These are phyloP conservation scores for Dalbergia oliveri DNA, from an alignment of 306 rosid species.

Conservation along the genomic window DNA sequence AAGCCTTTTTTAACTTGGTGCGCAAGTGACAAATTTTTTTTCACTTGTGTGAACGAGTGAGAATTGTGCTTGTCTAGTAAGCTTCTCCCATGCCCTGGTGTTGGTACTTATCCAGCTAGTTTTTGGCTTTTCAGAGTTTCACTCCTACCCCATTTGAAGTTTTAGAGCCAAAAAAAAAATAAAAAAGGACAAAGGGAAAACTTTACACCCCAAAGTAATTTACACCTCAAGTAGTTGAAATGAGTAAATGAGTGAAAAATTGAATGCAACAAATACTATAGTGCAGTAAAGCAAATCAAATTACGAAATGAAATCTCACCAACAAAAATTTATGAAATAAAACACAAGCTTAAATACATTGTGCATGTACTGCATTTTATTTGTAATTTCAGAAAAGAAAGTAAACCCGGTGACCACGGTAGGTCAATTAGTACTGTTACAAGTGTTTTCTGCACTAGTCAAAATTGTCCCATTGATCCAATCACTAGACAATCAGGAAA, in stretches of 20 bases:
- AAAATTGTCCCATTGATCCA: slow-evolving; percentile 40
- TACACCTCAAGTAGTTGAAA: background rate
- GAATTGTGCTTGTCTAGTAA: slow-evolving; percentile 39
- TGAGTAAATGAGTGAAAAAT: background rate
- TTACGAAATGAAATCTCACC: background rate
- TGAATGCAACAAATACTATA: background rate
- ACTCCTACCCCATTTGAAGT: slow-evolving; percentile 20
- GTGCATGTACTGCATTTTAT: no score
- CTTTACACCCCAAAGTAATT: slow-evolving; percentile 13
- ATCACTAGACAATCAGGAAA: slow-evolving; percentile 40
- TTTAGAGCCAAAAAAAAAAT: slow-evolving; percentile 2
- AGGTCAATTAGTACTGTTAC: slow-evolving; percentile 49
- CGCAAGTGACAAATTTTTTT: slow-evolving; percentile 9
- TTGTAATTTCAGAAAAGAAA: no score
- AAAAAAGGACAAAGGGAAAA: slow-evolving; percentile 32
- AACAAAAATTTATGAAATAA: no score
- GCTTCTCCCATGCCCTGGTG: slow-evolving; percentile 43
- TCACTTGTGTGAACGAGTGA: background rate
- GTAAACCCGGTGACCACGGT: background rate
- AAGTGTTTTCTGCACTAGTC: slow-evolving; percentile 21
- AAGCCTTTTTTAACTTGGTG: slow-evolving; percentile 1
- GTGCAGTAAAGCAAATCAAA: background rate
- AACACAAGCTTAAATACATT: background rate
- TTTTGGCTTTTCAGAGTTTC: slow-evolving; percentile 46
- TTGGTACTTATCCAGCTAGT: slow-evolving; percentile 43